Evolutionary conservation across 2,329 filamentous ascomycete genomes (phyloP).

Genomic region (Lizonia empirigonia): DNA sequence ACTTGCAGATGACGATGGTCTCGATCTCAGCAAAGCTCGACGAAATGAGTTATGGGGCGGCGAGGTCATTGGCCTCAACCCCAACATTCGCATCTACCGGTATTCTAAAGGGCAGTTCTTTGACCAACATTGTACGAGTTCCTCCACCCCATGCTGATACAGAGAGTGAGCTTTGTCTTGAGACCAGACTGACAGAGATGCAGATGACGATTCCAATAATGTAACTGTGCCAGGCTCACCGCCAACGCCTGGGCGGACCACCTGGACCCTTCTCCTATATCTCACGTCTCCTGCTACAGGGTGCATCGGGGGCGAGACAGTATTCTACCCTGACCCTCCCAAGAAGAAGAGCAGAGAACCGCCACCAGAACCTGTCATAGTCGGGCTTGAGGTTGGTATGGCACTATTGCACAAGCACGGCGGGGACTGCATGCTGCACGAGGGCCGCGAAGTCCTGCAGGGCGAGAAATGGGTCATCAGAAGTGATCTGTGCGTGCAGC

Average conservation of each 20-base stretch:
- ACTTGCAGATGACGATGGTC: slow-evolving; percentile 42
- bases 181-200: slow-evolving; percentile 5
- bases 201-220: slow-evolving; percentile 83
- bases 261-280: slow-evolving; percentile 90
- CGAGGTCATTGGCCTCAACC: slow-evolving; percentile 79
- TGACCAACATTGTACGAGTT: slow-evolving; percentile 80
- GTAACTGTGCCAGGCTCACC: slow-evolving; percentile 59
- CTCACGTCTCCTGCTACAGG: slow-evolving; percentile 76
- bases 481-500: slow-evolving; percentile 75
- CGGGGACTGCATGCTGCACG: slow-evolving; percentile 85
- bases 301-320: slow-evolving; percentile 85
- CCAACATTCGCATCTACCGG: slow-evolving; percentile 87
- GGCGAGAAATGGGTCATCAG: slow-evolving; percentile 93
- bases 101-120: slow-evolving; percentile 89
- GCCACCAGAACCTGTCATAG: slow-evolving; percentile 67
- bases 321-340: slow-evolving; percentile 75
- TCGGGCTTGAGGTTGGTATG: slow-evolving; percentile 82
- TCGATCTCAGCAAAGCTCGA: slow-evolving; percentile 37
- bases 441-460: slow-evolving; percentile 76
- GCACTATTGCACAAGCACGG: slow-evolving; percentile 87
- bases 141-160: neutral
- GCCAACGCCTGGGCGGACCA: slow-evolving; percentile 68
- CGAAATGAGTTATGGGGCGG: slow-evolving; percentile 70
- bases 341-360: slow-evolving; percentile 49
- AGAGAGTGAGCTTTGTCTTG: neutral